phyloP scores from a whole-genome alignment of 495 filamentous ascomycete genomes.

The Oleoguttula mirabilis region DNA sequence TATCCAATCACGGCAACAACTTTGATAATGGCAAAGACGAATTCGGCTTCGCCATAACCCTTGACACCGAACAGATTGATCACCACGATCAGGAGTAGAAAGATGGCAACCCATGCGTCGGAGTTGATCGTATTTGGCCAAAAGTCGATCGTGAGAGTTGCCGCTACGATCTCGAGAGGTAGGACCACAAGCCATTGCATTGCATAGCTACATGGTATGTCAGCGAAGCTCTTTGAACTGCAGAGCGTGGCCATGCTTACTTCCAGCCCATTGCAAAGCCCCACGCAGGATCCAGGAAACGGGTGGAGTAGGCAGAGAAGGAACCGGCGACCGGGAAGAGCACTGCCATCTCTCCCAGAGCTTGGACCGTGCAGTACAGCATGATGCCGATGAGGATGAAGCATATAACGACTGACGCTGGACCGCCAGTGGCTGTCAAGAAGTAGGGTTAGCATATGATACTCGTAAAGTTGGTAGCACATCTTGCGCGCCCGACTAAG shows the following conservation, averaged over 20 bases:
- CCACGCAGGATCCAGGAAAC: constrained; percentile 49
- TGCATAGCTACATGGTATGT: constrained; percentile 50
- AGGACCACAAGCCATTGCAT: constrained; percentile 86
- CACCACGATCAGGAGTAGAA: constrained; percentile 33
- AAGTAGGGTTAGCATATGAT: too few relatives aligned
- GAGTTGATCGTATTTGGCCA: constrained; percentile 43
- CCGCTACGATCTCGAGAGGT: constrained; percentile 83
- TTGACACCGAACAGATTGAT: constrained; percentile 39
- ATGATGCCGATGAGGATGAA: constrained; percentile 43
- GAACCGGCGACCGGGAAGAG: constrained; percentile 57
- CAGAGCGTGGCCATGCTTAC: too few relatives aligned
- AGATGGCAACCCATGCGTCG: constrained; percentile 38
- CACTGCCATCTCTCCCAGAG: constrained; percentile 57
- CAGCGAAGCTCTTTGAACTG: too few relatives aligned
- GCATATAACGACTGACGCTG: constrained; percentile 30
- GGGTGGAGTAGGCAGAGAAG: constrained; percentile 43
- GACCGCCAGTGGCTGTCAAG: constrained; percentile 27
- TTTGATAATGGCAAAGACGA: constrained; percentile 39
- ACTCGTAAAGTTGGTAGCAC: too few relatives aligned
- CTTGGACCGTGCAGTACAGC: constrained; percentile 48
- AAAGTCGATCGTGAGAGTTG: constrained; percentile 49
- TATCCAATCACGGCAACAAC: constrained; percentile 36
- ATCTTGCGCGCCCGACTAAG: too few relatives aligned
- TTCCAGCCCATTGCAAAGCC: constrained; percentile 45
- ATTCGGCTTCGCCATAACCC: constrained; percentile 46